Evolutionary conservation across 2,329 filamentous ascomycete genomes (phyloP).

Genomic region (Tolypocladium ovalisporum): DNA sequence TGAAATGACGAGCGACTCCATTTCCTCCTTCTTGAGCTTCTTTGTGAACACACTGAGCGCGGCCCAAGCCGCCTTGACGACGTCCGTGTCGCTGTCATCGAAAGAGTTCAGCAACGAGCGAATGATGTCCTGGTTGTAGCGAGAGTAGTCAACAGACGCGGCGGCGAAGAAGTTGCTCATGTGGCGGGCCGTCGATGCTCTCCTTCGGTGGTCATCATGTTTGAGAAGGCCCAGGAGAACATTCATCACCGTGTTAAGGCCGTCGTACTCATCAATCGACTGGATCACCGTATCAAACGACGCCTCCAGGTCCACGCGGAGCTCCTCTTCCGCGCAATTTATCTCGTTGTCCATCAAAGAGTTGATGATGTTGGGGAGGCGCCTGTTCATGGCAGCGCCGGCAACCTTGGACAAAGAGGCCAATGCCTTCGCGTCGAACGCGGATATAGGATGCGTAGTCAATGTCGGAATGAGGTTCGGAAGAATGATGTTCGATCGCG

Average conservation of each 20-base stretch:
- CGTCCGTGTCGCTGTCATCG: constrained; percentile 70
- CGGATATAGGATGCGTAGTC: constrained; percentile 77
- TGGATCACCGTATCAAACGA: constrained; percentile 85
- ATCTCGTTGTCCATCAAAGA: constrained; percentile 90
- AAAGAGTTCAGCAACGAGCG: constrained; percentile 85
- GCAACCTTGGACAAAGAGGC: constrained; percentile 91
- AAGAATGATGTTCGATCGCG: constrained; percentile 89
- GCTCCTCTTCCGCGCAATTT: constrained; percentile 59
- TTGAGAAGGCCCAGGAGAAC: constrained; percentile 81
- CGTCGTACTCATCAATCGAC: constrained; percentile 92
- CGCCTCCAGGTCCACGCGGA: constrained; percentile 60
- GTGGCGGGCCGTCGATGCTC: constrained; percentile 67
- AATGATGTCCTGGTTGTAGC: constrained; percentile 93
- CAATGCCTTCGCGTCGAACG: constrained; percentile 89
- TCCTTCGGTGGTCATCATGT: constrained; percentile 80
- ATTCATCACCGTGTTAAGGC: constrained; percentile 91
- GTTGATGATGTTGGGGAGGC: constrained; percentile 82
- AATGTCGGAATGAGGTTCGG: constrained; percentile 93
- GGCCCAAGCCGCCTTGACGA: constrained; percentile 83
- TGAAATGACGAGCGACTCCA: constrained; percentile 83
- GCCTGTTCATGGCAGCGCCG: constrained; percentile 79
- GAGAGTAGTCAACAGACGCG: constrained; percentile 77
- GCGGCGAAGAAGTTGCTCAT: constrained; percentile 77
- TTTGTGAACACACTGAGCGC: constrained; percentile 83
- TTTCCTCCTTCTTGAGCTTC: constrained; percentile 88